phyloP scores from a whole-genome alignment of 768 basidiomycete species.

The Paxillus involutus region DNA sequence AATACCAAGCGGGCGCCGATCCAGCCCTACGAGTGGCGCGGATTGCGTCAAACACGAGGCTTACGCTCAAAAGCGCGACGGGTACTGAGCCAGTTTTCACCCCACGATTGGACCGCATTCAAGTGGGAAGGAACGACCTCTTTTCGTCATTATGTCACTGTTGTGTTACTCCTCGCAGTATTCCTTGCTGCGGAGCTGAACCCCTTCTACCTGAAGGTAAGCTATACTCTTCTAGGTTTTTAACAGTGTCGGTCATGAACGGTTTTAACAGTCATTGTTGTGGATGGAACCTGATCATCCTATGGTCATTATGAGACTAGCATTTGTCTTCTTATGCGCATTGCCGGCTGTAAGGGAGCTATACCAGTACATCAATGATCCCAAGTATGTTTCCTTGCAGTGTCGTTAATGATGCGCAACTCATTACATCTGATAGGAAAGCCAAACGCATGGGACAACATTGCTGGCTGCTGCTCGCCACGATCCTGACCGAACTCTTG shows the following conservation, averaged over 20 bases:
- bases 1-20: constrained; percentile 3
- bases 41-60: constrained; percentile 74
- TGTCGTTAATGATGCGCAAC: not conserved
- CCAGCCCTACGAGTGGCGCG: constrained; percentile 85
- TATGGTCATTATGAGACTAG: constrained; percentile 69
- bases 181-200: constrained; percentile 86
- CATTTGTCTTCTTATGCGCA: constrained; percentile 81
- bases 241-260: constrained; percentile 30
- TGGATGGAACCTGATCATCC: constrained; percentile 95
- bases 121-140: constrained; percentile 82
- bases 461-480: constrained; percentile 83
- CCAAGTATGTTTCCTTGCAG: constrained; percentile 51
- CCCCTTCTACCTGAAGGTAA: constrained; percentile 85
- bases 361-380: constrained; percentile 80
- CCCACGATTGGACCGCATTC: constrained; percentile 86
- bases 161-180: constrained; percentile 72
- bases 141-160: constrained; percentile 71
- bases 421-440: constrained; percentile 44
- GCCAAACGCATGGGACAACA: constrained; percentile 91
- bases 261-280: constrained; percentile 42
- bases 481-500: constrained; percentile 79
- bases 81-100: constrained; percentile 81
- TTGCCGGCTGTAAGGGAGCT: constrained; percentile 83
- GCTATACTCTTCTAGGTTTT: constrained; percentile 12
- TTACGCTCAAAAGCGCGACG: constrained; percentile 77